These are phyloP conservation scores for Wilhelminamyces savonicus DNA, from an alignment of 805 yeast genomes.

Conservation along the genomic window DNA sequence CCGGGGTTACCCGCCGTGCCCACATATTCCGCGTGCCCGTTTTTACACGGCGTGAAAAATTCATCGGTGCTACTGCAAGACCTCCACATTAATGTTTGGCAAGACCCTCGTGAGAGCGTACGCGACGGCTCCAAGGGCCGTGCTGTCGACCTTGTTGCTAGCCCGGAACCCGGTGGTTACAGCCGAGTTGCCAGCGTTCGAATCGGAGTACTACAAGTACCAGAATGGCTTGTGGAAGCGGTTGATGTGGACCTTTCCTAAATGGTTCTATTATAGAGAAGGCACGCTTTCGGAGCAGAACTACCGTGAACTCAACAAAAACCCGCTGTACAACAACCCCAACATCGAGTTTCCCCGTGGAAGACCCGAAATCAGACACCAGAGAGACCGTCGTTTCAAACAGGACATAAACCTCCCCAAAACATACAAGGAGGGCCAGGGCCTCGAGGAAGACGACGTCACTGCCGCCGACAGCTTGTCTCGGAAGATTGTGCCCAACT, in stretches of 20 bases:
- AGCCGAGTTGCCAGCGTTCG: constrained; percentile 67
- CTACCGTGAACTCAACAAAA: constrained; percentile 66
- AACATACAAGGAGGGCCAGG: constrained; percentile 37
- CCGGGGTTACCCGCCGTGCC: too few relatives aligned
- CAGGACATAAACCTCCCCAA: constrained; percentile 76
- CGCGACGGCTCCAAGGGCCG: constrained; percentile 5
- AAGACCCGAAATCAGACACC: constrained; percentile 76
- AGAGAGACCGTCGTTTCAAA: constrained; percentile 80
- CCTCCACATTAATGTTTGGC: too few relatives aligned
- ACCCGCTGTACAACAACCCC: constrained; percentile 67
- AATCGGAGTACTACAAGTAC: constrained; percentile 68
- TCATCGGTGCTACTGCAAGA: too few relatives aligned
- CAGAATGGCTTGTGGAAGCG: constrained; percentile 83
- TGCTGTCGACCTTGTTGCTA: constrained; percentile 52
- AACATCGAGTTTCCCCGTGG: constrained; percentile 80
- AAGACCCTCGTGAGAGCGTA: too few relatives aligned
- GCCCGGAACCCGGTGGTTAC: constrained; percentile 84
- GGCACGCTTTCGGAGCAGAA: constrained; percentile 87
- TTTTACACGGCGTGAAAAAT: too few relatives aligned
- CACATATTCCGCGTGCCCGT: too few relatives aligned
- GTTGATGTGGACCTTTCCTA: constrained; percentile 96
- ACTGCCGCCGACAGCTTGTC: constrained; percentile 44
- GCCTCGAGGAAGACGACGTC: constrained; percentile 13
- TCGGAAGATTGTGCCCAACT: constrained; percentile 61
- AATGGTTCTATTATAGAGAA: constrained; percentile 81